These are phyloP conservation scores for Leucogyrophana mollusca DNA, from an alignment of 768 basidiomycete species.

Conservation along the genomic window DNA sequence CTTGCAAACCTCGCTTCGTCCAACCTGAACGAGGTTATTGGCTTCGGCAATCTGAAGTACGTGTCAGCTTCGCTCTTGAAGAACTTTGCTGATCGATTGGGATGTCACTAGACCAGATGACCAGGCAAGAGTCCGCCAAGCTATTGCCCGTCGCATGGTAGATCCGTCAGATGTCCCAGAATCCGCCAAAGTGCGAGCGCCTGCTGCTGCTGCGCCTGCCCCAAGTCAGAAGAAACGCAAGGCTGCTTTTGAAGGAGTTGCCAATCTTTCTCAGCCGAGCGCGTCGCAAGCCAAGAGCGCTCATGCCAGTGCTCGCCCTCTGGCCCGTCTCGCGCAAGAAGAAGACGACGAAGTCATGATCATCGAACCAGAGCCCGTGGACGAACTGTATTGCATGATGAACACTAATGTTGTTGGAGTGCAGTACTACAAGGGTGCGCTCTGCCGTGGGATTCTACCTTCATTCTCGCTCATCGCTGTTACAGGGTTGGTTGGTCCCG, in stretches of 20 bases:
- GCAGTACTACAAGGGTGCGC: constrained; percentile 73
- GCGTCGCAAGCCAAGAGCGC: constrained; percentile 15
- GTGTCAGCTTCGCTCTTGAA: constrained; percentile 10
- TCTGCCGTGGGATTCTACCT: neutral
- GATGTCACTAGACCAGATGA: constrained; percentile 66
- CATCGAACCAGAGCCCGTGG: constrained; percentile 46
- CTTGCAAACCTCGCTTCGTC: constrained; percentile 47
- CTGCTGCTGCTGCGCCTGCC: constrained; percentile 8
- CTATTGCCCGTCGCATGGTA: constrained; percentile 52
- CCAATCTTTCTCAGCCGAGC: constrained; percentile 11
- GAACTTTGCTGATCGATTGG: neutral
- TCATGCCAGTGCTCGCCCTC: constrained; percentile 1
- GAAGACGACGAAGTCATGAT: constrained; percentile 45
- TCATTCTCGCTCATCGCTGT: constrained; percentile 3
- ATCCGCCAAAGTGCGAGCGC: constrained; percentile 31
- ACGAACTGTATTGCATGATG: constrained; percentile 68
- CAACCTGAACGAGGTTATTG: constrained; percentile 42
- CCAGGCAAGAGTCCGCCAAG: constrained; percentile 59
- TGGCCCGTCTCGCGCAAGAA: constrained; percentile 11
- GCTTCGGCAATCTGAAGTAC: constrained; percentile 54
- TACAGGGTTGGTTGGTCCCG: constrained; percentile 74
- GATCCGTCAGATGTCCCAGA: constrained; percentile 58
- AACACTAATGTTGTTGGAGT: constrained; percentile 73
- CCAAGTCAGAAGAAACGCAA: constrained; percentile 47
- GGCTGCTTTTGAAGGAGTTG: constrained; percentile 23